Percentiles rank a stretch among this genome's conserved stretches.
Conservation (phyloP, 371 early-diverging fungal genomes). For the Amoeboradix gromovi region DNA sequence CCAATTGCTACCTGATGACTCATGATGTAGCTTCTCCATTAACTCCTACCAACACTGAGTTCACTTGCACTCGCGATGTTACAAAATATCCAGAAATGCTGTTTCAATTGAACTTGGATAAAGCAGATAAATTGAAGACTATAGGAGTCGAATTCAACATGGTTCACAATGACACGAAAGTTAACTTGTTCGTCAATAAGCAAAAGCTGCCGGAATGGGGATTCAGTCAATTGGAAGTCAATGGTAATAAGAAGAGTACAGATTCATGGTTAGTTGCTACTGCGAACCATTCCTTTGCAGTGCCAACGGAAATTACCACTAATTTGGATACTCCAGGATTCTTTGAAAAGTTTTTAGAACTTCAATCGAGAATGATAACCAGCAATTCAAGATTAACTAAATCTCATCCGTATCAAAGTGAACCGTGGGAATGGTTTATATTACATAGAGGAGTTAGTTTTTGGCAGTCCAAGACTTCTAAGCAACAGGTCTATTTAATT, state of each 20-base stretch:
- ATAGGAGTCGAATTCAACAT: slow-evolving; percentile 9
- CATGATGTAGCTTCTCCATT: slow-evolving; percentile 93
- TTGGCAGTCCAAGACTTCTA: slow-evolving; percentile 33
- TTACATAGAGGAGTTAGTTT: slow-evolving; percentile 56
- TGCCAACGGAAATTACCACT: background rate
- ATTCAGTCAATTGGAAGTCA: slow-evolving; percentile 66
- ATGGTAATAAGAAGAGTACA: slow-evolving; percentile 60
- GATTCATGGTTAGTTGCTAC: slow-evolving; percentile 4
- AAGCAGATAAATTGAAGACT: slow-evolving; percentile 9
- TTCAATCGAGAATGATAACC: slow-evolving; percentile 47
- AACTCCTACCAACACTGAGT: slow-evolving; percentile 81
- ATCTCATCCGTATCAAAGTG: slow-evolving; percentile 58
- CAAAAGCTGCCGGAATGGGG: slow-evolving; percentile 61
- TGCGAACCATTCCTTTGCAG: slow-evolving; percentile 5
- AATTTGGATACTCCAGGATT: slow-evolving; percentile 19
- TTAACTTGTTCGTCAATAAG: slow-evolving; percentile 13
- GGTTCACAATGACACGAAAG: slow-evolving; percentile 12
- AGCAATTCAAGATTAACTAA: slow-evolving; percentile 47
- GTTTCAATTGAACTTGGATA: slow-evolving; percentile 24
- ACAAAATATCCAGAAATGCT: slow-evolving; percentile 4
- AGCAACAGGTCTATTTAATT: slow-evolving; percentile 56
- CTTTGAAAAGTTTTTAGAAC: slow-evolving; percentile 41
- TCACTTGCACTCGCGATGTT: slow-evolving; percentile 30
- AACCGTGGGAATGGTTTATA: slow-evolving; percentile 50
- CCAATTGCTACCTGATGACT: slow-evolving; percentile 40